These are phyloP conservation scores for Alternaria novae-zelandiae DNA, from an alignment of 2,329 filamentous ascomycete genomes.

Conservation along the genomic window DNA sequence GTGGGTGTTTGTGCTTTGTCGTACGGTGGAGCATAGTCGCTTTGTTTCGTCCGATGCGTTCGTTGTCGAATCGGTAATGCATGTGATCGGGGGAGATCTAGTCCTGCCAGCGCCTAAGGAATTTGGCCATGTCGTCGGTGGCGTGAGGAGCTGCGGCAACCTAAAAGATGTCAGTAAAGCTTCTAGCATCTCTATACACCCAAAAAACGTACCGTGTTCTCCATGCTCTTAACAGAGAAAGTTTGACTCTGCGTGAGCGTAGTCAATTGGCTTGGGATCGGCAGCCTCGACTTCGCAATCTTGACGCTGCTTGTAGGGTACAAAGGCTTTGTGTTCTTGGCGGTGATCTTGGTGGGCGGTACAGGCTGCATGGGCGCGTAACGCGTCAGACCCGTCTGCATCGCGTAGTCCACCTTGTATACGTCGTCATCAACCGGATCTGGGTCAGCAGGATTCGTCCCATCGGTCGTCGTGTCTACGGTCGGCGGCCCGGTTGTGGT, in stretches of 20 bases:
- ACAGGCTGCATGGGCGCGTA: slow-evolving; percentile 68
- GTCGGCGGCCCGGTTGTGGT: slow-evolving; percentile 39
- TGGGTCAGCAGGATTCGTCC: slow-evolving; percentile 33
- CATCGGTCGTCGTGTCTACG: slow-evolving; percentile 28
- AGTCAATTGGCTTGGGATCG: slow-evolving; percentile 53
- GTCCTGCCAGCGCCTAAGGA: slow-evolving; percentile 66
- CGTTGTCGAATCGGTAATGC: background rate
- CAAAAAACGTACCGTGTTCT: slow-evolving; percentile 63
- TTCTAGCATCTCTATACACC: background rate
- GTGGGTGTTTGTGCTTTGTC: background rate
- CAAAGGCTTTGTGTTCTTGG: slow-evolving; percentile 56
- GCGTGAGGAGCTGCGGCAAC: slow-evolving; percentile 60
- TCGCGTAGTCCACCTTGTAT: slow-evolving; percentile 59
- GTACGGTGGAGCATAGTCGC: background rate
- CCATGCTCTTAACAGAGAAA: slow-evolving; percentile 58
- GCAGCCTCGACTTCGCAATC: slow-evolving; percentile 60
- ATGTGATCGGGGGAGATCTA: slow-evolving; percentile 34
- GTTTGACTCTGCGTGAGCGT: slow-evolving; percentile 62
- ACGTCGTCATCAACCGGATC: slow-evolving; percentile 8
- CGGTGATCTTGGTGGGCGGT: slow-evolving; percentile 66
- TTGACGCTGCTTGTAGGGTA: slow-evolving; percentile 63
- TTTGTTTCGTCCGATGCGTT: background rate
- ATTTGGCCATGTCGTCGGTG: slow-evolving; percentile 63
- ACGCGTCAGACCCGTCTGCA: slow-evolving; percentile 63
- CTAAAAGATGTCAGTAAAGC: slow-evolving; percentile 47